A percentile compares a stretch with the other conserved stretches of the same genome.
These are phyloP conservation scores for Scutellospora calospora DNA, from an alignment of 371 early-diverging fungal species.

Conservation along the genomic window DNA sequence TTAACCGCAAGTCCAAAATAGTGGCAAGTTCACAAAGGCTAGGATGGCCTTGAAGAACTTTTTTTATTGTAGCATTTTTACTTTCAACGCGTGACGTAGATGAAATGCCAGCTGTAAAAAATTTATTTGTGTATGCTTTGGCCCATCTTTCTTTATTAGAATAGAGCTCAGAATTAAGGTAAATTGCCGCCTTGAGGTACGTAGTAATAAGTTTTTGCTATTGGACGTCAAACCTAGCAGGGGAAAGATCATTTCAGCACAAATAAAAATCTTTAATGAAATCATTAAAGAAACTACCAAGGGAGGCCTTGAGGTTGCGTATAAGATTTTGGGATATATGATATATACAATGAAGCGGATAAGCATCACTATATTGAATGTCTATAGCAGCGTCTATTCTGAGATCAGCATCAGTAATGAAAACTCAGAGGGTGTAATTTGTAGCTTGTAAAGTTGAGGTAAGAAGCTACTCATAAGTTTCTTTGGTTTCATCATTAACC, in stretches of 20 bases:
- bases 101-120: too few species aligned
- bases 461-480: constrained; percentile 5
- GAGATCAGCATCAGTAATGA: neutral
- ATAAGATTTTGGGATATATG: constrained; percentile 16
- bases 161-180: too few species aligned
- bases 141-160: too few species aligned
- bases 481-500: neutral
- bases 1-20: neutral
- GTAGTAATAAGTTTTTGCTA: neutral
- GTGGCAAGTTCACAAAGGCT: too few species aligned
- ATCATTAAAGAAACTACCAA: neutral
- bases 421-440: neutral
- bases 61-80: too few species aligned
- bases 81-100: too few species aligned
- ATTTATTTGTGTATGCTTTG: too few species aligned
- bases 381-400: neutral
- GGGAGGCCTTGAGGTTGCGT: neutral
- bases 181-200: too few species aligned
- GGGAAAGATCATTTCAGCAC: neutral
- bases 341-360: neutral
- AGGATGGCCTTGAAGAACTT: too few species aligned
- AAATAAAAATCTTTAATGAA: neutral
- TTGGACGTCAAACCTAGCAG: neutral
- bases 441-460: neutral
- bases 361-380: neutral